Base-by-base conservation (phyloP, 192 early-diverging fungal genomes). In the Coemansia guatemalensis region DNA sequence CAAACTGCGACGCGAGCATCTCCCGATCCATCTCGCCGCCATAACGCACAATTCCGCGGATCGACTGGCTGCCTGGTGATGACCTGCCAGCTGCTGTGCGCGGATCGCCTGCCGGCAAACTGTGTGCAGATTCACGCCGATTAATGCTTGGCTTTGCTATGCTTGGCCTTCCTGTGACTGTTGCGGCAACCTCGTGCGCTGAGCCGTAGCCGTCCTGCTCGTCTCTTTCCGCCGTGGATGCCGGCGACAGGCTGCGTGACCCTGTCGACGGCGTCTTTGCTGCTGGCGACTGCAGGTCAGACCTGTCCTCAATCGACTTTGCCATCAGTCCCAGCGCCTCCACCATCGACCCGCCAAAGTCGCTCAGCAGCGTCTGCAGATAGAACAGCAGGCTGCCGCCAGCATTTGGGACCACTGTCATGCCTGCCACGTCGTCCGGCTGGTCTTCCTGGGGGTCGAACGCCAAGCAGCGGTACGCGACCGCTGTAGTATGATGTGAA, bases 11-110 rank as follows among this genome's bases (percentile, higher is more conserved):
- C 20, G 54, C 60, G 23, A 68, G 29, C 5, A 44, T 27, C 9
- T 67, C 75, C 11, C 78, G 54, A 27, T 81, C 78, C 35, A 81
- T 56, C 65, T 81, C 78, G 22, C 68, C 78, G 7, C 78, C 78
- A 32, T 56, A 67, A 14, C 78, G 67, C 8, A 56, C 73, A 24
- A 33, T 52, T 44, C 39, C 39, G 9, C 39, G 39, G 4, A 44
- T 44, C 12, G 39, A 44, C 14, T 44, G 39, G 39, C 39, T 44
- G 9, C 39, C 39, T 44, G 39, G 39, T 17, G 39, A 44, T 44
- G 14, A 44, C 14, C 39, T 44, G 9, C 14, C 39, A 44, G 39
- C 39, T 17, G 14, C 14, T 17, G 39, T 44, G 25, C 63, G 52
- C 6, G 60, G 22, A 35, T 68, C 49, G 47, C 51, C 55, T 12